Conservation (phyloP, 768 basidiomycete genomes). For the Suillus variegatus region DNA sequence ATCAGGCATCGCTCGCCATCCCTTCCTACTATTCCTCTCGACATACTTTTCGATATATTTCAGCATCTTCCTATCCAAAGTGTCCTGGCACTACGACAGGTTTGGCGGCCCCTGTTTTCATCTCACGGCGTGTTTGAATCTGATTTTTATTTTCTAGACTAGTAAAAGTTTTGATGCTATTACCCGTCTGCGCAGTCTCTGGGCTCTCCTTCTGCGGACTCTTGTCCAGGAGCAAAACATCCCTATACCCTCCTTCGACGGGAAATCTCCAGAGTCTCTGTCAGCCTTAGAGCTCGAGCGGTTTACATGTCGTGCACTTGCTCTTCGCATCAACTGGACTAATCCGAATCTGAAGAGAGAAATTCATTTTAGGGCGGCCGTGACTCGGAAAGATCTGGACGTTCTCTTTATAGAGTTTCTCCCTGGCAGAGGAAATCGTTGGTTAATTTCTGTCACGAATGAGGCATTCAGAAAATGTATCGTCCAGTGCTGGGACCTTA, state of each 20-base stretch:
- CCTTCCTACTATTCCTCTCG: conserved; percentile 41
- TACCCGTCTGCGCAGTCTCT: conserved; percentile 50
- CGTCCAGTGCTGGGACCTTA: conserved; percentile 62
- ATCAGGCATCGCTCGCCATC: conserved; percentile 12
- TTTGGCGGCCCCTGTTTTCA: conserved; percentile 24
- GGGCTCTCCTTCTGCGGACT: conserved; percentile 45
- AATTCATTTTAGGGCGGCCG: conserved; percentile 25
- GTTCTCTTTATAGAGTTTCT: conserved; percentile 52
- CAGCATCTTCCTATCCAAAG: conserved; percentile 40
- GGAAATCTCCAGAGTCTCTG: conserved; percentile 35
- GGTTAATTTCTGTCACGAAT: conserved; percentile 48
- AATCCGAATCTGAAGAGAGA: conserved; percentile 38
- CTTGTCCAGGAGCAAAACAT: conserved; percentile 44
- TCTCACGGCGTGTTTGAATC: not conserved
- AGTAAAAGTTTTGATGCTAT: conserved; percentile 43
- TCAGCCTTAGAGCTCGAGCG: conserved; percentile 46
- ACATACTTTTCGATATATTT: conserved; percentile 49
- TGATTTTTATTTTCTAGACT: conserved; percentile 36
- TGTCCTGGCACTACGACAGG: conserved; percentile 49
- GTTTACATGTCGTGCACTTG: conserved; percentile 39
- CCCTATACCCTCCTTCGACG: conserved; percentile 45
- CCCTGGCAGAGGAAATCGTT: conserved; percentile 40
- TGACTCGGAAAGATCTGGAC: conserved; percentile 32
- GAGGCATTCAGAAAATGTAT: conserved; percentile 29
- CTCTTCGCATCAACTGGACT: conserved; percentile 52